A percentile compares a stretch with the other conserved stretches of the same genome.
Conservation (phyloP, 305 asterid species). For the Fraxinus paxiana region DNA sequence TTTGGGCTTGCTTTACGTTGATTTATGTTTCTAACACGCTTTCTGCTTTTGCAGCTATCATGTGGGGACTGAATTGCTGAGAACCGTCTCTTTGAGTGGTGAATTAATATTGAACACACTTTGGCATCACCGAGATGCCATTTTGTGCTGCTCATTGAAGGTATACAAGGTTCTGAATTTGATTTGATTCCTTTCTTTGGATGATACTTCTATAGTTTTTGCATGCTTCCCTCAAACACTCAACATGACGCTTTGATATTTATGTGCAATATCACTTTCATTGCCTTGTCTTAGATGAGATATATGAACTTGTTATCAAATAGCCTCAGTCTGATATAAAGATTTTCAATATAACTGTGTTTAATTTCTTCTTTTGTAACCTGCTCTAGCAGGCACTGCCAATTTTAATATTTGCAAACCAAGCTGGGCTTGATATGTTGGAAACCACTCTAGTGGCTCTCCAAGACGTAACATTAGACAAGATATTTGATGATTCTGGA, state of each 20-base stretch:
- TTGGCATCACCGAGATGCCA: constrained; percentile 87
- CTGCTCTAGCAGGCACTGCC: constrained; percentile 45
- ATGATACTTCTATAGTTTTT: background rate
- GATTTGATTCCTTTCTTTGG: background rate
- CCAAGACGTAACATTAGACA: constrained; percentile 42
- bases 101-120: constrained; percentile 66
- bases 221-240: background rate
- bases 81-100: constrained; percentile 38
- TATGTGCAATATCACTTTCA: background rate
- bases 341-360: constrained; percentile 13
- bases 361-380: background rate
- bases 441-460: constrained; percentile 84
- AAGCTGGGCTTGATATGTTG: constrained; percentile 83
- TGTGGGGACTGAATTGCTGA: constrained; percentile 59
- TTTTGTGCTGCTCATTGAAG: constrained; percentile 85
- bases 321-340: background rate
- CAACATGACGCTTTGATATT: background rate
- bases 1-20: background rate
- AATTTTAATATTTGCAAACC: constrained; percentile 74
- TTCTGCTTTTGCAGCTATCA: constrained; percentile 47
- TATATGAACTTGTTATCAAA: background rate
- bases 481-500: constrained; percentile 74
- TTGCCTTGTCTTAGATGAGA: background rate
- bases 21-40: background rate
- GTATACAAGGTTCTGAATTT: constrained; percentile 26